Evolutionary conservation across 305 asterid genomes (phyloP), one percentile per base, ranked within the genome.

Genomic region (Fraxinus xanthoxyloides): DNA sequence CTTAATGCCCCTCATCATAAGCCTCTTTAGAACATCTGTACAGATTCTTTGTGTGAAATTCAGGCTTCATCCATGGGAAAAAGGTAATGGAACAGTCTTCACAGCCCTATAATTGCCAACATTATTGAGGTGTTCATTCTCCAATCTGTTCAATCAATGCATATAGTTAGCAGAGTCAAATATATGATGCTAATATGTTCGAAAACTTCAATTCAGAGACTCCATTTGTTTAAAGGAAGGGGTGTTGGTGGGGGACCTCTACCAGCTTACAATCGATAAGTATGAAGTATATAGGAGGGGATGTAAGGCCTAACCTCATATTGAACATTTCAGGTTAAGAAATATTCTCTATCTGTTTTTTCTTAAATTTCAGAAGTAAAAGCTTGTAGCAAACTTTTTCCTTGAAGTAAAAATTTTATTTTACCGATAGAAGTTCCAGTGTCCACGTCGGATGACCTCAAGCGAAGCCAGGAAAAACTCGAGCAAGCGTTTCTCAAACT

Each of bases 391-490:
- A 51, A 51, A 4, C 3, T 51, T 51, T 51, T 51, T 17, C 23
- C 63, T n/a, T n/a, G 2, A 56, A 61, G 15, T 21, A 61, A 24
- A 61, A 24, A 0, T 19, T 21, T 61, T 8, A 61, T 23, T 61
- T 48, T 84, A 96, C 99, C 99, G 94, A 72, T 94, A 96, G 86
- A 83, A 96, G 89, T 96, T 96, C 99, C 99, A 96, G 63, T 96
- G 99, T 34, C 99, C 99, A n/a, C 99, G 98, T 6, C 99, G 91
- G 13, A 96, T 88, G 82, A 96, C 95, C 88, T 96, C 99, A 48
- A 96, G 76, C 0, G 99, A 96, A 63, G 98, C 98, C 36, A 96
- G 90, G 61, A 82, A 61, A 76, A 96, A 96, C n/a, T 92, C 97
- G 17, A 96, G 89, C 90, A 96, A 80, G 15, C 92, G 89, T 0